These are phyloP conservation scores for Chiua sp. DNA, from an alignment of 1,284 basidiomycete genomes.

Conservation along the genomic window DNA sequence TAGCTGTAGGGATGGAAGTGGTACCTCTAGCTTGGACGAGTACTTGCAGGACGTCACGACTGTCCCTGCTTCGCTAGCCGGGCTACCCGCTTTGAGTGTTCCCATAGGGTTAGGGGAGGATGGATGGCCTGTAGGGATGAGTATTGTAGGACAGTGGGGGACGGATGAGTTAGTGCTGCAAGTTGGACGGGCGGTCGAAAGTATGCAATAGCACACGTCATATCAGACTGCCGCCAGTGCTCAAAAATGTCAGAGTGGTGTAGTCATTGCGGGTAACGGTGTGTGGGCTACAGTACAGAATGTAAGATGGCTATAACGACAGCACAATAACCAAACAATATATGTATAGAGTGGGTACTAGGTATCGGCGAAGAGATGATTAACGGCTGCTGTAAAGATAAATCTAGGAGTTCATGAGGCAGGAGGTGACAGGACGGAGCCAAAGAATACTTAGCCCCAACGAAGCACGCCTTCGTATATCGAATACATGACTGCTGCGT, in stretches of 20 bases:
- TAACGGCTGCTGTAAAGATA: constrained; percentile 17
- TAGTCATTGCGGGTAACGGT: constrained; percentile 27
- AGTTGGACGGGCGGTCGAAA: constrained; percentile 56
- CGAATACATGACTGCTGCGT: constrained; percentile 96
- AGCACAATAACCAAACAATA: constrained; percentile 20
- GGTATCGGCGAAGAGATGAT: constrained; percentile 11
- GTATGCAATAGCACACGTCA: constrained; percentile 6
- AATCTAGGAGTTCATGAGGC: constrained; percentile 20
- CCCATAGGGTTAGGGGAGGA: constrained; percentile 57
- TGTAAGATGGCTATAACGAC: constrained; percentile 10
- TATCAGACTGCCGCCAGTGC: too few species aligned
- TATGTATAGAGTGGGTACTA: constrained; percentile 15
- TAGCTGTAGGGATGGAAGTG: not conserved
- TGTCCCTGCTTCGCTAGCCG: constrained; percentile 90
- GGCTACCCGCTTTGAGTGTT: constrained; percentile 83
- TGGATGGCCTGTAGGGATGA: constrained; percentile 89
- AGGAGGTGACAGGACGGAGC: too few species aligned
- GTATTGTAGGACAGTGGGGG: constrained; percentile 92
- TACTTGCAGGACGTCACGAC: constrained; percentile 96
- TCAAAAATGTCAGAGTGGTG: constrained; percentile 24
- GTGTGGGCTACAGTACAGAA: constrained; percentile 29
- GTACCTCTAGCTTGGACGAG: constrained; percentile 44
- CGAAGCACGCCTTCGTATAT: constrained; percentile 80
- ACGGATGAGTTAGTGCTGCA: constrained; percentile 69
- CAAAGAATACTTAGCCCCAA: constrained; percentile 46